Base-by-base conservation (phyloP, 805 yeast species). In the Metschnikowia gelsemii region DNA sequence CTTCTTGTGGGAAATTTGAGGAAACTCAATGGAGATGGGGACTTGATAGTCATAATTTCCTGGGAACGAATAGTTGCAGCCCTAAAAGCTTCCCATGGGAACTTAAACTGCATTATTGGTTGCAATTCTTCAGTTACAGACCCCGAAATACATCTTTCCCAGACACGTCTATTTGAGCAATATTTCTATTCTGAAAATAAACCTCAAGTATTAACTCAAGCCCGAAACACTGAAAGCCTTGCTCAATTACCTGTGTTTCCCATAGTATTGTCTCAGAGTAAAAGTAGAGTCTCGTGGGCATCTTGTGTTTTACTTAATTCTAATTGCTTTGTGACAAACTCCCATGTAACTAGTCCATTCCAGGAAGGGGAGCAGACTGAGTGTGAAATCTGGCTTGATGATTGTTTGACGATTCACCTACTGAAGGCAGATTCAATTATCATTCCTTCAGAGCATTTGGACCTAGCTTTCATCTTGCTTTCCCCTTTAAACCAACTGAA, bases 11-110 rank as follows among this genome's bases (percentile, higher is more conserved):
- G 76, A 0, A 63, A 60, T 36, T 38, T 72, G 17, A 50, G 64
- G 11, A 70, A 69, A 43, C 39, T 42, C 24, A 65, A 71, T 44
- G 77, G 77, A 6, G 75, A 70, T 38, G 79, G 79, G 3, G 76
- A 73, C 32, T 49, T 74, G 36, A 43, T 65, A 5, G 50, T 62
- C 17, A 48, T 68, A 3, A n/a, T 63, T 8, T 47, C 65, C 3
- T 65, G 70, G 70, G 37, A 43, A 4, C 35, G 35, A 9, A 14
- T 43, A 6, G 12, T 35, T 9, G 21, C 21, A 16, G 17, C 6
- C 2, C 11, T 31, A 20, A 22, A 11, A n/a, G 8, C 23, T 12
- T 31, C 34, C 8, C 32, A 16, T 8, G 17, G n/a, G 12, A 29
- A 8, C 16, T 16, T 17, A 3, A 5, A 26, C n/a, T 8, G 8